Evolutionary conservation across 805 yeast species (phyloP), one percentile per base, ranked within the genome.

Genomic region (Starmerella sirachaensis): DNA sequence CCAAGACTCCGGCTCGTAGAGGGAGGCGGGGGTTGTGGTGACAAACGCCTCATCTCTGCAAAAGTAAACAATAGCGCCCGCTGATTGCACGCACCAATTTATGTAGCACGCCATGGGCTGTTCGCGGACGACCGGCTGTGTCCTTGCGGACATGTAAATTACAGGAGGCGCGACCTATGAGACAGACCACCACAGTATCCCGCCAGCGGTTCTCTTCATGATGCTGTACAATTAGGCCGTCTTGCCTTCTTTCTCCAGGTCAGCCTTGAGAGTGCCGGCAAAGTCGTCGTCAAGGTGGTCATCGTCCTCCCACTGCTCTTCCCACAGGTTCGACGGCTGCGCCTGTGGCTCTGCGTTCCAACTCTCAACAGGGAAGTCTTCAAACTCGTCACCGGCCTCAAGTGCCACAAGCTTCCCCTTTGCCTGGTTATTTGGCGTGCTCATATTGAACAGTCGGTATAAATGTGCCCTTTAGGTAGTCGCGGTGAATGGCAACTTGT

Each of bases 311-410:
- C 98, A 88, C 57, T 84, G 88, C 60, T 86, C 95, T 50, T 86
- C 94, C 96, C 97, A 86, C 36, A 86, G 70, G 45, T 74, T 69
- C 50, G 72, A 60, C 58, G 25, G 55, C 56, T 21, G 51, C 40
- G 27, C 45, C 49, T 51, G 68, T 55, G 69, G 67, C 46, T 73
- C 57, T 40, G 77, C 59, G 51, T 76, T 42, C 53, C 54, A 50
- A 26, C 40, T 36, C 35, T 48, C 50, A 11, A 42, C 47, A 12
- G 94, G 95, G 65, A 88, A 88, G 57, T 88, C 97, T 63, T 88
- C 97, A 56, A 88, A 88, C 59, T 86, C 96, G 56, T 88, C 97
- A 54, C 88, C 96, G 52, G 88, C 95, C 57, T 88, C 97, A 33
- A 88, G 64, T 2, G 93, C 73, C 53, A 78, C 81, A 28, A 43